Evolutionary conservation across 164 flowering plant genomes (phyloP).

Genomic region (Paratinospora sagittata): DNA sequence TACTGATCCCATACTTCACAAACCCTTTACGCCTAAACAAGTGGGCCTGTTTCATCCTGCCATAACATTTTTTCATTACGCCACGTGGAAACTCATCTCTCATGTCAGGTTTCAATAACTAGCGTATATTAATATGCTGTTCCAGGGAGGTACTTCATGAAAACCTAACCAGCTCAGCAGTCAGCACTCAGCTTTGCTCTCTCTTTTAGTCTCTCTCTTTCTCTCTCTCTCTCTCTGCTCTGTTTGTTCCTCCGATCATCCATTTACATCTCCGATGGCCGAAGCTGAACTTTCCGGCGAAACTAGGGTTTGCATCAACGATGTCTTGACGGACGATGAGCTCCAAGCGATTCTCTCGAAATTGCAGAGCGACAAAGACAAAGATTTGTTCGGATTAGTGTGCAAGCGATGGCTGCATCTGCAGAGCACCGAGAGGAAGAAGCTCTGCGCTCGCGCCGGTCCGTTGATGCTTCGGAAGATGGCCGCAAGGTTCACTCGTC

Average conservation of each 20-base stretch:
- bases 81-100: too few relatives aligned
- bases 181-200: too few relatives aligned
- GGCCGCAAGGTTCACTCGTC: conserved; percentile 60
- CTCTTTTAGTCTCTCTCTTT: not conserved
- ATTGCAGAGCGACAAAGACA: conserved; percentile 58
- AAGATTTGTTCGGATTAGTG: conserved; percentile 70
- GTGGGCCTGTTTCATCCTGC: too few relatives aligned
- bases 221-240: not conserved
- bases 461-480: conserved; percentile 69
- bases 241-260: too few relatives aligned
- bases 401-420: conserved; percentile 85
- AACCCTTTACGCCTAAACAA: too few relatives aligned
- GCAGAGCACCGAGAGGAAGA: conserved; percentile 84
- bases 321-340: conserved; percentile 70
- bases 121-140: too few relatives aligned
- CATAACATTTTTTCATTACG: too few relatives aligned
- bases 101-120: too few relatives aligned
- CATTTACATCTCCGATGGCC: conserved; percentile 8
- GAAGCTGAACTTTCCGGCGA: not conserved
- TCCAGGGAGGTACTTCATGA: too few relatives aligned
- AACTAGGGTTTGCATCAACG: conserved; percentile 52
- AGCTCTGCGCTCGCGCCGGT: conserved; percentile 84
- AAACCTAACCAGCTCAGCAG: too few relatives aligned
- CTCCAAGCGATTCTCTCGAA: conserved; percentile 55
- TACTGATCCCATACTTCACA: too few relatives aligned